Conservation (phyloP, 495 filamentous ascomycete genomes). For the Tuber calosporum region DNA sequence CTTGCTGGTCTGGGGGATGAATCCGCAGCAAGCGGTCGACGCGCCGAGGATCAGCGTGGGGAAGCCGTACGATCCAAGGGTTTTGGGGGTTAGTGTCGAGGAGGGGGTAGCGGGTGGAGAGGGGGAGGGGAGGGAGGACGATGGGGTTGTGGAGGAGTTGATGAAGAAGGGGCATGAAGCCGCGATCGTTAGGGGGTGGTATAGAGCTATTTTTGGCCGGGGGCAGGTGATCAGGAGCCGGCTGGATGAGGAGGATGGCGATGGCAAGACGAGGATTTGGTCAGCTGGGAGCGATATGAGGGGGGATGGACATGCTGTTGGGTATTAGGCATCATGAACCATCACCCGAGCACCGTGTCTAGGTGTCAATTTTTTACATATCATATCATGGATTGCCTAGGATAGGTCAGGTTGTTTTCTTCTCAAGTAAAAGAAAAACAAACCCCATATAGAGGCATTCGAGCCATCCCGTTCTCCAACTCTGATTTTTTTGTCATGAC, state of each 20-base stretch:
- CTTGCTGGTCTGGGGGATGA: slow-evolving; percentile 75
- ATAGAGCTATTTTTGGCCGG: slow-evolving; percentile 70
- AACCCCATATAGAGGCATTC: too few relatives aligned
- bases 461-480: too few relatives aligned
- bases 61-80: slow-evolving; percentile 49
- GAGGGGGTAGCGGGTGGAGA: slow-evolving; percentile 63
- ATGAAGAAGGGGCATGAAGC: slow-evolving; percentile 65
- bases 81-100: slow-evolving; percentile 62
- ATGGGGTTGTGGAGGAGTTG: slow-evolving; percentile 60
- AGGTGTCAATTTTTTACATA: neutral
- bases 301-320: slow-evolving; percentile 60
- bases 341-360: neutral
- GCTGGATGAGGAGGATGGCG: slow-evolving; percentile 63
- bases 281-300: slow-evolving; percentile 81
- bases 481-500: too few relatives aligned
- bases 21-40: slow-evolving; percentile 83
- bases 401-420: too few relatives aligned
- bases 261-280: slow-evolving; percentile 62
- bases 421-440: too few relatives aligned
- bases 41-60: slow-evolving; percentile 74
- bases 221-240: slow-evolving; percentile 75
- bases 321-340: slow-evolving; percentile 15
- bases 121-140: too few relatives aligned
- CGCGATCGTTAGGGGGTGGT: slow-evolving; percentile 58
- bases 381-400: too few relatives aligned